These are phyloP conservation scores for Fusarium sororula DNA, from an alignment of 2,329 filamentous ascomycete species.

Conservation along the genomic window DNA sequence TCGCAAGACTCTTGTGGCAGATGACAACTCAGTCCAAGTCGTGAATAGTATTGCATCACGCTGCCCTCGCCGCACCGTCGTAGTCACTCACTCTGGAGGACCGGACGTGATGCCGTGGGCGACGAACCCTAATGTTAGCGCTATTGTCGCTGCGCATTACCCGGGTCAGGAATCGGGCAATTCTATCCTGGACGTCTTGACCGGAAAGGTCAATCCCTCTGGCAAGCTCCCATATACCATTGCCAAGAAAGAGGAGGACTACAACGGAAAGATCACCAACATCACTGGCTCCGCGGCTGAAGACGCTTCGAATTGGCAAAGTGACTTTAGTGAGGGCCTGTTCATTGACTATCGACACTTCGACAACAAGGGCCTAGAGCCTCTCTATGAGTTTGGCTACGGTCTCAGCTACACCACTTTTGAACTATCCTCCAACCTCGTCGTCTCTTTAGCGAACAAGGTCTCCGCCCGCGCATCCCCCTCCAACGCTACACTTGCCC, in stretches of 20 bases:
- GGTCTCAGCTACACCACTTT: slow-evolving; percentile 81
- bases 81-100: not conserved
- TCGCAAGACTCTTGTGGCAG: not conserved
- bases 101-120: not conserved
- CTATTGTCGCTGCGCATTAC: slow-evolving; percentile 75
- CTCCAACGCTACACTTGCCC: not conserved
- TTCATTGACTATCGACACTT: slow-evolving; percentile 76
- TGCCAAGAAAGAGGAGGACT: not conserved
- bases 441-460: not conserved
- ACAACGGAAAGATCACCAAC: not conserved
- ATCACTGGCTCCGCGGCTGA: not conserved
- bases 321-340: not conserved
- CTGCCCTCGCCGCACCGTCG: not conserved
- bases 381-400: slow-evolving; percentile 79
- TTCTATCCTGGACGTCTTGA: not conserved
- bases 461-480: not conserved
- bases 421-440: not conserved
- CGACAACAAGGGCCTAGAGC: slow-evolving; percentile 68
- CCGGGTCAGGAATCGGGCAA: slow-evolving; percentile 51
- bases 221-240: slow-evolving; percentile 1
- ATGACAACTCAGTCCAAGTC: not conserved
- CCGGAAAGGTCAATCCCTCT: not conserved
- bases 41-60: not conserved
- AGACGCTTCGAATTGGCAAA: not conserved
- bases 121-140: not conserved